Percentiles rank a stretch among this genome's conserved stretches.
These are phyloP conservation scores for Tranzscheliella williamsii DNA, from an alignment of 1,284 basidiomycete genomes.

Conservation along the genomic window DNA sequence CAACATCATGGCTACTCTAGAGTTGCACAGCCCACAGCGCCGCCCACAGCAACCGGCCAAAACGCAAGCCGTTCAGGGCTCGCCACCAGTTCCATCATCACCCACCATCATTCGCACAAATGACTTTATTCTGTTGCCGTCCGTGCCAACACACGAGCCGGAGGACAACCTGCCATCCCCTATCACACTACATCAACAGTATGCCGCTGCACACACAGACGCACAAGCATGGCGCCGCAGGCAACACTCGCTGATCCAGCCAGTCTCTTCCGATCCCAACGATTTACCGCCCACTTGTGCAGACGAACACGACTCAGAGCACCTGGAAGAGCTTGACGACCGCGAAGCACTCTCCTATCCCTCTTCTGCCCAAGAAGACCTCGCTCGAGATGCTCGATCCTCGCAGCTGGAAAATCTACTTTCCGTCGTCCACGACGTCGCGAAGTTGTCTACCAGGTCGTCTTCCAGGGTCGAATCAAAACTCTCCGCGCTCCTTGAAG, in stretches of 20 bases:
- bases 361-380: background rate
- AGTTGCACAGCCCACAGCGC: slow-evolving; percentile 20
- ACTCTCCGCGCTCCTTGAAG: slow-evolving; percentile 18
- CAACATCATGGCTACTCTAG: slow-evolving; percentile 21
- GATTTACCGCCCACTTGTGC: background rate
- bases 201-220: slow-evolving; percentile 18
- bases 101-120: slow-evolving; percentile 36
- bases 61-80: background rate
- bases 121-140: slow-evolving; percentile 34
- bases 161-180: slow-evolving; percentile 36
- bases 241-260: slow-evolving; percentile 6
- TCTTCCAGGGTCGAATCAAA: background rate
- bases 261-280: background rate
- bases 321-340: background rate
- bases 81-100: slow-evolving; percentile 7
- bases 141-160: slow-evolving; percentile 42
- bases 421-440: slow-evolving; percentile 19
- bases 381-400: slow-evolving; percentile 6
- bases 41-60: background rate
- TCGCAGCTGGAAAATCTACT: slow-evolving; percentile 25
- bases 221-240: slow-evolving; percentile 11
- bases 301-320: background rate
- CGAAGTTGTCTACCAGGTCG: too few relatives aligned
- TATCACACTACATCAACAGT: slow-evolving; percentile 19
- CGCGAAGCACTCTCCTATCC: background rate